Base-by-base conservation (phyloP, 495 filamentous ascomycete species). In the Neurospora sp. region DNA sequence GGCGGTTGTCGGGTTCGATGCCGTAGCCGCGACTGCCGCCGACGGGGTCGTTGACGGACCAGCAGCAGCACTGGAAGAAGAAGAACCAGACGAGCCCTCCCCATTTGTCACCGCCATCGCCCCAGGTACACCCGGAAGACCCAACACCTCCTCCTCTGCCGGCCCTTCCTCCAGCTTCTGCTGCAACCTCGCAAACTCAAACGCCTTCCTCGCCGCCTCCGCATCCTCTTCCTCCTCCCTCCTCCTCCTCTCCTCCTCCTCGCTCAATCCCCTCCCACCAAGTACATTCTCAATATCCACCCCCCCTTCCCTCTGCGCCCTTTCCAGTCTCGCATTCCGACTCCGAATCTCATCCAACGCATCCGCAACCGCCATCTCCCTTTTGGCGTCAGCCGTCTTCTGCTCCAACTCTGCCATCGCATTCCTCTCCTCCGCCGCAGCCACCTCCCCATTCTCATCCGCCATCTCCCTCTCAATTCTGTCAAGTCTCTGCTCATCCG, bases 331-430 rank as follows among this genome's bases (percentile, higher is more conserved):
- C 20, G 96, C 96, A 85, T 98, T 99, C 76, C 95, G 82, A 46
- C 90, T 93, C 73, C 96, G 85, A 69, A 98, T 98, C 83, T 98
- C 94, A 82, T 99, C 96, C 75, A 99, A 83, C 39, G 93, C 93
- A 84, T 99, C 96, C 42, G 96, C 96, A 76, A 98, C 92, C 69
- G 90, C 92, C 96, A 99, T 98, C 84, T 98, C 96, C 72, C 91
- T 85, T 85, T 96, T 97, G n/a, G 94, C 93, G 81, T 99, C 96
- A 38, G 90, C 83, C 72, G 94, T 97, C 20, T 93, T 93, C 8
- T 87, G 90, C 83, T 99, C 96, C 48, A 99, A 84, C 83, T 96
- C 90, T 41, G 87, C 89, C 81, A 99, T 99, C 4, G 94, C 92
- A 80, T 96, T 93, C 71, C 94, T 92, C 77, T 90, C 87, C 76